Evolutionary conservation across 2,329 filamentous ascomycete genomes (phyloP).

Genomic region (Aaosphaeria pasadenensis): DNA sequence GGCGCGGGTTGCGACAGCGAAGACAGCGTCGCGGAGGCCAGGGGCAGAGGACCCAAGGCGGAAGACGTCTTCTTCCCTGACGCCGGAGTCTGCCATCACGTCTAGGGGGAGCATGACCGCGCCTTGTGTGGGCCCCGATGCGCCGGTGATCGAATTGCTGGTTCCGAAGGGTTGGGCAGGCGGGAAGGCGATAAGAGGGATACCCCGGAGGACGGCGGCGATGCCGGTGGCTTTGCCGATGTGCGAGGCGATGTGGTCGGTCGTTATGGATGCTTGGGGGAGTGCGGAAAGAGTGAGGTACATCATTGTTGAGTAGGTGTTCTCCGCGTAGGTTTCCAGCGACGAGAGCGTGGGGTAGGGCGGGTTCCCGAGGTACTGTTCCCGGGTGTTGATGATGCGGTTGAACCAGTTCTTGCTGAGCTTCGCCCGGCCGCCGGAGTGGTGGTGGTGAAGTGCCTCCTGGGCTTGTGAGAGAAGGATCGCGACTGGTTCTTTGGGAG

Average conservation of each 20-base stretch:
- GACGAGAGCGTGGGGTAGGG: slow-evolving; percentile 72
- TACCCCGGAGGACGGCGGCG: slow-evolving; percentile 76
- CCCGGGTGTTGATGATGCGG: slow-evolving; percentile 75
- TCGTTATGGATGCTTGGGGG: slow-evolving; percentile 75
- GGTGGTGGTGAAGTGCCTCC: slow-evolving; percentile 51
- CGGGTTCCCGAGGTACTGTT: slow-evolving; percentile 78
- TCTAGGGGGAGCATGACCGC: slow-evolving; percentile 81
- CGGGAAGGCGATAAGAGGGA: slow-evolving; percentile 84
- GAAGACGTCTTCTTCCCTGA: slow-evolving; percentile 88
- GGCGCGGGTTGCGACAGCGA: slow-evolving; percentile 85
- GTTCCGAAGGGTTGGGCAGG: slow-evolving; percentile 56
- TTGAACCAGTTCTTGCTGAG: slow-evolving; percentile 57
- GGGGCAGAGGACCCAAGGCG: slow-evolving; percentile 73
- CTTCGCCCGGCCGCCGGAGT: slow-evolving; percentile 46
- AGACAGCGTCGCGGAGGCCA: slow-evolving; percentile 85
- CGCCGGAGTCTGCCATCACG: slow-evolving; percentile 76
- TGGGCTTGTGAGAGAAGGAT: slow-evolving; percentile 75
- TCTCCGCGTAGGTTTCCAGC: slow-evolving; percentile 87
- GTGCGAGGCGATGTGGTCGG: slow-evolving; percentile 91
- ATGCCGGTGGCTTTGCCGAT: slow-evolving; percentile 94
- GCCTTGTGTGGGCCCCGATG: slow-evolving; percentile 52
- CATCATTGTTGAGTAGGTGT: slow-evolving; percentile 88
- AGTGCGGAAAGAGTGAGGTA: slow-evolving; percentile 82
- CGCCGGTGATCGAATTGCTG: slow-evolving; percentile 25
- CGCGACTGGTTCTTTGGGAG: slow-evolving; percentile 88